phyloP scores from a whole-genome alignment of 805 yeast species.

The Candida tammaniensis region DNA sequence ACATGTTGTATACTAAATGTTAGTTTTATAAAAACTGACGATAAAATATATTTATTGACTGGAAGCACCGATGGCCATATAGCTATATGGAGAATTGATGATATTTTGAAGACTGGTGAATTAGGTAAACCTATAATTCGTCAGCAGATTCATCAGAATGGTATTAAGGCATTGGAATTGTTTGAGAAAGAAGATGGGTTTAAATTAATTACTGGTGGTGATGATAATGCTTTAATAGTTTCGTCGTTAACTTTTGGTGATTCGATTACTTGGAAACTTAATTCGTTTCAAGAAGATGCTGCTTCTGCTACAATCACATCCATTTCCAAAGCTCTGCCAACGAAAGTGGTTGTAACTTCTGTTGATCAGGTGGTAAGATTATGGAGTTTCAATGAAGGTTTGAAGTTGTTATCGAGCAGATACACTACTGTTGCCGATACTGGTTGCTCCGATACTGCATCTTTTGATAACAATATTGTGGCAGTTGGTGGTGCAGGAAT shows the following conservation, averaged over 20 bases:
- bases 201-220: constrained; percentile 77
- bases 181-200: constrained; percentile 14
- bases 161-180: constrained; percentile 61
- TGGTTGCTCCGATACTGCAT: constrained; percentile 57
- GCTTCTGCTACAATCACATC: constrained; percentile 88
- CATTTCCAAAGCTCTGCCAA: constrained; percentile 33
- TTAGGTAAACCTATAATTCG: constrained; percentile 31
- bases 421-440: constrained; percentile 91
- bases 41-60: constrained; percentile 39
- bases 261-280: constrained; percentile 20
- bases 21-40: constrained; percentile 36
- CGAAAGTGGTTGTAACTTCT: constrained; percentile 54
- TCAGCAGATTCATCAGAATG: constrained; percentile 76
- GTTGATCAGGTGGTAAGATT: constrained; percentile 77
- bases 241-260: constrained; percentile 17
- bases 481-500: constrained; percentile 82
- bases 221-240: constrained; percentile 68
- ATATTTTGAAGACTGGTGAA: background rate
- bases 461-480: constrained; percentile 28
- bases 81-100: constrained; percentile 51
- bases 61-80: constrained; percentile 86
- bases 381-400: constrained; percentile 49
- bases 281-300: constrained; percentile 48
- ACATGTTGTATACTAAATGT: constrained; percentile 77
- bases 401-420: constrained; percentile 31